A percentile compares a stretch with the other conserved stretches of the same genome.
Conservation (phyloP, 495 filamentous ascomycete genomes). For the Margaritispora aquatica region DNA sequence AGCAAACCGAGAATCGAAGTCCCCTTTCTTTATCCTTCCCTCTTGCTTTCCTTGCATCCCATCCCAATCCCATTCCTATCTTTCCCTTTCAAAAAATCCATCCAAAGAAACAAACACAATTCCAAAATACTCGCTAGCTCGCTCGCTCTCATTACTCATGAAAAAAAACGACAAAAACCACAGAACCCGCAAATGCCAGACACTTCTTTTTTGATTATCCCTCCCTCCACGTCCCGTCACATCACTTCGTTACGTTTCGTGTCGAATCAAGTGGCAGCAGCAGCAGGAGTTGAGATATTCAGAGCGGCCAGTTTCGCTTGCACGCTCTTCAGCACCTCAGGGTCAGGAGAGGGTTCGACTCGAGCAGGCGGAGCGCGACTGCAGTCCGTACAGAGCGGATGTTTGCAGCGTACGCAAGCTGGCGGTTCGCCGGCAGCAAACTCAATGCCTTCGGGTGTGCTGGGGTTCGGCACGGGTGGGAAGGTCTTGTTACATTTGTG, state of each 20-base stretch:
- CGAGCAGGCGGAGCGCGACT: slow-evolving; percentile 46
- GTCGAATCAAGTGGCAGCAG: not conserved
- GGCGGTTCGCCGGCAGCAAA: slow-evolving; percentile 24
- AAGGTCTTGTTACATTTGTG: slow-evolving; percentile 56
- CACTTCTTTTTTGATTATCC: not conserved
- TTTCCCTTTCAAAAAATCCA: too few relatives aligned
- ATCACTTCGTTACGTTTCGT: not conserved
- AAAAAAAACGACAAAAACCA: not conserved
- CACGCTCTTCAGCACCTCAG: slow-evolving; percentile 55
- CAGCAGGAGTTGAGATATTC: slow-evolving; percentile 10
- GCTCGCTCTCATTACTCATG: not conserved
- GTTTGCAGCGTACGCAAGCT: slow-evolving; percentile 56
- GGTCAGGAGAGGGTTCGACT: slow-evolving; percentile 56
- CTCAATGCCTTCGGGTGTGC: slow-evolving; percentile 11
- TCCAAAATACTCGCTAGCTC: too few relatives aligned
- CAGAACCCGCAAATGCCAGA: too few relatives aligned
- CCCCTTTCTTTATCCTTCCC: too few relatives aligned
- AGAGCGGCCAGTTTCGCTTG: slow-evolving; percentile 49
- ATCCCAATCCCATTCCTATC: not conserved
- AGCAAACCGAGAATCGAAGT: not conserved
- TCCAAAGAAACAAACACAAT: not conserved
- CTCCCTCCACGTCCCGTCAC: not conserved
- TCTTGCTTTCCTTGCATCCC: too few relatives aligned
- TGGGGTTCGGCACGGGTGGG: slow-evolving; percentile 20
- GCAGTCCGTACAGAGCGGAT: slow-evolving; percentile 44